Percentiles rank a stretch among this genome's conserved stretches.
Evolutionary conservation across 495 filamentous ascomycete genomes (phyloP).

Genomic region (Penicillium nucicola): DNA sequence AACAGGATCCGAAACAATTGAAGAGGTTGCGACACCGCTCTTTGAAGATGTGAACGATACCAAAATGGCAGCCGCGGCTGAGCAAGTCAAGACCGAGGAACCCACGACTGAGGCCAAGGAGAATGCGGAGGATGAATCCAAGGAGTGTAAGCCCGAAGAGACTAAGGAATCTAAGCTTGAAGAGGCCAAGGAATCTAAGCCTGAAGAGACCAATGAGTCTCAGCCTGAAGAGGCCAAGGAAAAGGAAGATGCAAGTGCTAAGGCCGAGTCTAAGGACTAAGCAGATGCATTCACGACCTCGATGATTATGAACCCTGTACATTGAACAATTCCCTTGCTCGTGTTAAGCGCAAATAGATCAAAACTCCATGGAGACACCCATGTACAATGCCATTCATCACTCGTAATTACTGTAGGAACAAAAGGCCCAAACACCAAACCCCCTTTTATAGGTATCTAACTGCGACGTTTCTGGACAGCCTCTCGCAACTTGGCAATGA

Average conservation of each 20-base stretch:
- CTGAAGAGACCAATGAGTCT: constrained; percentile 6
- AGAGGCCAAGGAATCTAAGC: constrained; percentile 10
- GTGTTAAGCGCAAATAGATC: constrained; percentile 1
- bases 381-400: constrained; percentile 20
- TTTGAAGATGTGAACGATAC: constrained; percentile 7
- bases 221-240: constrained; percentile 2
- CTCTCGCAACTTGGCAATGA: constrained; percentile 75
- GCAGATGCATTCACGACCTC: constrained; percentile 4
- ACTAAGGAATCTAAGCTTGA: constrained; percentile 2
- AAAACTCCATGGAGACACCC: constrained; percentile 1
- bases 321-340: not conserved
- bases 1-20: constrained; percentile 15
- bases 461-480: constrained; percentile 63
- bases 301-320: constrained; percentile 6
- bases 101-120: not conserved
- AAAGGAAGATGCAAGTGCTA: constrained; percentile 2
- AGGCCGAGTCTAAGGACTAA: constrained; percentile 12
- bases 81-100: constrained; percentile 5
- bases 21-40: constrained; percentile 12
- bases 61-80: constrained; percentile 2
- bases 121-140: too few species aligned
- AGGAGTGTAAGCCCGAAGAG: too few species aligned
- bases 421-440: constrained; percentile 15
- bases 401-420: constrained; percentile 22
- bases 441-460: constrained; percentile 14